Evolutionary conservation across 176 grass and related monocot genomes (phyloP), one percentile per base, ranked within the genome.

Genomic region (Zoysia japonica): DNA sequence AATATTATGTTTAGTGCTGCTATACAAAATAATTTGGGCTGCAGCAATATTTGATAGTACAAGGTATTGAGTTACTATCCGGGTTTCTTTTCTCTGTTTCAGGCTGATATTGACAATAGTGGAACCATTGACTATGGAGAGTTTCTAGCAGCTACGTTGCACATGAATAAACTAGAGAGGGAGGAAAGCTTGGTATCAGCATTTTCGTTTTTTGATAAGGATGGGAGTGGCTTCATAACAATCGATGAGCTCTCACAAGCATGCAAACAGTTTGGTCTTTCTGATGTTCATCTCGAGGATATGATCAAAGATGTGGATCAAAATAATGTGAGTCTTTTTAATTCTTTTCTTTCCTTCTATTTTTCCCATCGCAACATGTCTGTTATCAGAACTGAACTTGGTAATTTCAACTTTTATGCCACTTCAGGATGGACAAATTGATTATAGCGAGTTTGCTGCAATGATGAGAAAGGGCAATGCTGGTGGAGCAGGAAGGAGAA

Each of bases 381-480:
- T 11, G 6, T 63, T 74, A 0, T 49, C n/a, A 28, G 17, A 61
- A 76, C n/a, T 52, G 73, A 59, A 82, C 63, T 76, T 65, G 15
- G 46, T 60, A n/a, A 79, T 51, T 56, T 61, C 57, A 47, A 13
- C 6, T 90, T 28, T 28, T 28, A 28, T 28, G 28, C 0, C 28
- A 28, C 28, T 90, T 17, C 90, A 97, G 94, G 94, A 97, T 89
- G 94, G 94, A 60, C 89, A 94, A 61, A 97, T 97, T 83, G 94
- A 97, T 85, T 97, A 97, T 65, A 90, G 77, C 14, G 91, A 97
- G 74, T 97, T 97, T 70, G 78, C 83, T 0, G 83, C 91, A 7
- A 97, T 97, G 91, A 97, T 97, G 94, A 94, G 91, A 75, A 97
- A 94, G 84, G 94, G 91, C 38, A 94, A 90, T 64, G 76, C 87